phyloP scores from a whole-genome alignment of 179 eudicot species.

The Nepenthes alata region DNA sequence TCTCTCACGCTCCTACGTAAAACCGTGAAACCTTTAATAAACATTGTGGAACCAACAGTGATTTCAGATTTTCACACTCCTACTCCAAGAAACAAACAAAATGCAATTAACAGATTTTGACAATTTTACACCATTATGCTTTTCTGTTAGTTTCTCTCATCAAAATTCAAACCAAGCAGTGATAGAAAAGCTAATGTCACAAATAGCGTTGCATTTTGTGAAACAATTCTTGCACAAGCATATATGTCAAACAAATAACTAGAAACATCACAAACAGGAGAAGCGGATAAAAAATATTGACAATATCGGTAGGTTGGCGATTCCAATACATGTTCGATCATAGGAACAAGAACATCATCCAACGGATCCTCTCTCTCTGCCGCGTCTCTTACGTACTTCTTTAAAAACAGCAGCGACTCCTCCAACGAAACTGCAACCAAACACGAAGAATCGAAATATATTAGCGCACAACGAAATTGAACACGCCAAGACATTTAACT shows the following conservation, averaged over 20 bases:
- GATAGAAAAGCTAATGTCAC: too few species aligned
- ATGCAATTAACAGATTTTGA: too few species aligned
- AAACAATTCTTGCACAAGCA: too few species aligned
- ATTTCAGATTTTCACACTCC: too few species aligned
- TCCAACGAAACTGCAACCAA: slow-evolving; percentile 44
- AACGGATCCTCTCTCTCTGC: slow-evolving; percentile 33
- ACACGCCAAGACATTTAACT: background rate
- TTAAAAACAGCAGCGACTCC: slow-evolving; percentile 53
- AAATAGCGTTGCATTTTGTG: too few species aligned
- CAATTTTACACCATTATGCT: too few species aligned
- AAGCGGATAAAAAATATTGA: background rate
- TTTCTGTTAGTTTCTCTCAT: too few species aligned
- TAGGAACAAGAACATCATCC: slow-evolving; percentile 64
- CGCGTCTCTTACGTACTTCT: slow-evolving; percentile 43
- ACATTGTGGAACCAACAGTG: too few species aligned
- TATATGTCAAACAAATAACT: background rate
- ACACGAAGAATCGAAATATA: background rate
- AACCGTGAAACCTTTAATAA: too few species aligned
- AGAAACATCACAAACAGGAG: background rate
- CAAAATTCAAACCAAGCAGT: too few species aligned
- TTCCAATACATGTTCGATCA: slow-evolving; percentile 48
- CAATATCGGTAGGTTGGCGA: background rate
- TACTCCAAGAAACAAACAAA: too few species aligned
- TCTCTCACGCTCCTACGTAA: too few species aligned
- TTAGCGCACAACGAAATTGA: background rate